A percentile compares a stretch with the other conserved stretches of the same genome.
Conservation (phyloP, 495 filamentous ascomycete genomes). For the Thermothielavioides terrestris region DNA sequence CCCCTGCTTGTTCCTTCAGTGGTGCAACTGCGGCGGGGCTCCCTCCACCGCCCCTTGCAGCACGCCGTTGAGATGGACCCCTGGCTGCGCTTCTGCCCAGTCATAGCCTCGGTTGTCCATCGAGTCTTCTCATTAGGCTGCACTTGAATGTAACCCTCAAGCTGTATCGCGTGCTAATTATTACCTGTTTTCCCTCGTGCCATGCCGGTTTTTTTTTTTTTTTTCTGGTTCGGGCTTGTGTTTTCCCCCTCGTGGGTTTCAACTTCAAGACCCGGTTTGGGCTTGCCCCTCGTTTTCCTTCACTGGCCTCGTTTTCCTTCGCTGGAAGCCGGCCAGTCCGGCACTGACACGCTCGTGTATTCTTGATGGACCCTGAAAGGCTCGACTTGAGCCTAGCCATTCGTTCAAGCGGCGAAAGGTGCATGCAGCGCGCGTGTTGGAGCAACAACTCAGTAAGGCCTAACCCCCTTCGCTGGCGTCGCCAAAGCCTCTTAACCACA, state of each 20-base stretch:
- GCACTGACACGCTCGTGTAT: not conserved
- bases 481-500: not conserved
- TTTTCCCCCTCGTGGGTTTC: not conserved
- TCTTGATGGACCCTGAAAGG: not conserved
- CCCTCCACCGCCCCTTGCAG: too few relatives aligned
- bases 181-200: not conserved
- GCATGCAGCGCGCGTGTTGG: too few relatives aligned
- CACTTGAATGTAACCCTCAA: not conserved
- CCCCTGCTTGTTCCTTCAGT: not conserved
- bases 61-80: too few relatives aligned
- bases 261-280: not conserved
- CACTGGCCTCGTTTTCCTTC: too few relatives aligned
- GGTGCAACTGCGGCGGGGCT: conserved; percentile 1
- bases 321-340: not conserved
- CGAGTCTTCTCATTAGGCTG: not conserved
- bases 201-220: not conserved
- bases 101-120: not conserved
- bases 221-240: not conserved
- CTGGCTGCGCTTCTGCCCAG: not conserved
- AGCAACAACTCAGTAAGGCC: not conserved
- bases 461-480: not conserved
- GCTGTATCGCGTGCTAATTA: not conserved
- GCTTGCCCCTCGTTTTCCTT: not conserved
- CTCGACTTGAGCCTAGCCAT: not conserved
- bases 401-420: too few relatives aligned